Base-by-base conservation (phyloP, 2,329 filamentous ascomycete genomes). In the Colletotrichum theobromicola region DNA sequence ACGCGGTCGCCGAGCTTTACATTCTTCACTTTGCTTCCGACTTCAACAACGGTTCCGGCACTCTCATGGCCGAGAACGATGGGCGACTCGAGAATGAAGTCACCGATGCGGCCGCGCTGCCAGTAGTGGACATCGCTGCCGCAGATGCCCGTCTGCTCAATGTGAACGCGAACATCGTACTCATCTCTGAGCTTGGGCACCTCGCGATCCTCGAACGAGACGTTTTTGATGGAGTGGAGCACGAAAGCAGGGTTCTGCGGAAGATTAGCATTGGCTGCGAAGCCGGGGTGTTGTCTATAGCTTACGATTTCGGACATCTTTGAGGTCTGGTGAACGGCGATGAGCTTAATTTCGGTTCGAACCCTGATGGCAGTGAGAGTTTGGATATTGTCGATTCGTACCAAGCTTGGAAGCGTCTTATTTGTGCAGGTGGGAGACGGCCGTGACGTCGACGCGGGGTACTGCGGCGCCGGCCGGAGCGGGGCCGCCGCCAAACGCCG, bases 51-150 rank as follows among this genome's bases (percentile, higher is more conserved):
- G 0, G 78, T 82, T 4, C 86, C 86, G 1, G 86, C 79, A 46
- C 82, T 83, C 78, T 89, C 87, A 70, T 89, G 88, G 55, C 88
- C 88, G 7, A 88, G 82, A 6, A 87, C 81, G 6, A 88, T 85
- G 13, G 88, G 87, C 4, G 80, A 83, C 1, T 81, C 79, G 7
- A 88, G 77, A 28, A 87, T 75, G 66, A 87, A 88, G 75, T 88
- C 84, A 24, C 85, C 85, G 26, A 88, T 87, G 13, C 84, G 82
- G 5, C 88, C 88, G 62, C 85, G 81, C 71, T 85, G 82, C 86
- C 86, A 88, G 79, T 85, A 86, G 77, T 87, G 83, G 15, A 87
- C 83, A 74, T 88, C 86, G 61, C 83, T 85, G 30, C 87, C 87
- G 70, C 87, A 89, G 42, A 88, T 87, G 32, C 87, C 84, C 3